Evolutionary conservation across 257 asterid genomes (phyloP), one percentile per base, ranked within the genome.

Genomic region (Solanum chiquidenum): DNA sequence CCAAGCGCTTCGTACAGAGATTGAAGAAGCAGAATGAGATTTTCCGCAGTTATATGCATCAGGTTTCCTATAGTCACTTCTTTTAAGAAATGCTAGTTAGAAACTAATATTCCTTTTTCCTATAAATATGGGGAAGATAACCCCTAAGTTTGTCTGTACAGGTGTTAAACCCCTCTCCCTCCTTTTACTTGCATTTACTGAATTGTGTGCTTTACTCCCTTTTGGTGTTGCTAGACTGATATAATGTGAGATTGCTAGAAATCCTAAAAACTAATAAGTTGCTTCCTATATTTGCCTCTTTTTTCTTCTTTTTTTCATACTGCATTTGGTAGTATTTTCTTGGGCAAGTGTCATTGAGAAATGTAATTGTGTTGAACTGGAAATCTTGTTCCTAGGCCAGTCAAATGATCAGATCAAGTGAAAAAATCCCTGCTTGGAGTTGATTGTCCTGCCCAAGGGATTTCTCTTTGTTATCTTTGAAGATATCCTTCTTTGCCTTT

Each of bases 21-120:
- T 91, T 96, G 91, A 95, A 92, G 92, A 96, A 94, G 93, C 98
- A 95, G 91, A 93, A 95, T 89, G 99, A 96, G 87, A 92, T 94
- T 84, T 96, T 96, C 73, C 99, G 99, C 88, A 94, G 99, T 90
- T 95, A 93, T 87, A 96, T 96, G 99, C 99, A 96, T 89, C 99
- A 96, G 98, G 99, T 96, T 89, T 90, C 91, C 68, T 80, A 49
- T 87, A 31, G 42, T 80, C 29, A 80, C 85, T 49, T 80, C 11
- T 80, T 80, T 49, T 49, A 29, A 62, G 25, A 80, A 29, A 80
- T 80, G 85, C 29, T 80, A 49, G 66, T 80, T 49, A 49, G 68
- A 80, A 44, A 49, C 85, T 80, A 80, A 80, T 80, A 80, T 49
- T 52, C 68, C 42, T 46, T 29, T 12, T 16, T 80, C 37, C 66